Percentiles rank a stretch among this genome's conserved stretches.
Evolutionary conservation across 75 land plant genomes (phyloP).

Genomic region (Picea glauca): DNA sequence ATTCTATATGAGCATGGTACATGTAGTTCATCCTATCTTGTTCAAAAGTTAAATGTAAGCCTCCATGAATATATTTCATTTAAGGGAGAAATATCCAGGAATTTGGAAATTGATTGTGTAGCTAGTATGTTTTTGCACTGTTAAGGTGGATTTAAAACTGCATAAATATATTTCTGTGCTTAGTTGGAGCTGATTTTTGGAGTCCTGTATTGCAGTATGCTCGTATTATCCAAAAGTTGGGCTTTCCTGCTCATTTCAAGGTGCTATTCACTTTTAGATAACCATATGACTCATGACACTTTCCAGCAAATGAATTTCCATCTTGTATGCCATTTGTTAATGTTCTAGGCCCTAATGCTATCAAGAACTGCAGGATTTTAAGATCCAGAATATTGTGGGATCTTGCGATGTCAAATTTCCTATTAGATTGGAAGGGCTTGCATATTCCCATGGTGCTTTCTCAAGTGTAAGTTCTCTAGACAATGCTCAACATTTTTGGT

Average conservation of each 20-base stretch:
- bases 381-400: constrained; percentile 58
- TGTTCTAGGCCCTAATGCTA: neutral
- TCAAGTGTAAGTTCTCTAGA: constrained; percentile 38
- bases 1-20: neutral
- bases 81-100: neutral
- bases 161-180: neutral
- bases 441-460: constrained; percentile 52
- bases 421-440: constrained; percentile 49
- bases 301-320: too few species aligned
- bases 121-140: neutral
- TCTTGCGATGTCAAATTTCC: constrained; percentile 59
- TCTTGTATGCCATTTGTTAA: too few species aligned
- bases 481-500: neutral
- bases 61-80: neutral
- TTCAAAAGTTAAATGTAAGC: neutral
- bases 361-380: constrained; percentile 34
- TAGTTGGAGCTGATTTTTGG: neutral
- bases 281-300: too few species aligned
- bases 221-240: constrained; percentile 56
- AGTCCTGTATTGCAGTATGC: constrained; percentile 37
- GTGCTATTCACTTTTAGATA: constrained; percentile 4
- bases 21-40: neutral
- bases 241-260: constrained; percentile 56
- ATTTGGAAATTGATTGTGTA: neutral
- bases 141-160: neutral